Percentiles rank a stretch among this genome's conserved stretches.
phyloP scores from a whole-genome alignment of 495 filamentous ascomycete genomes.

The Penicillium paxilli region DNA sequence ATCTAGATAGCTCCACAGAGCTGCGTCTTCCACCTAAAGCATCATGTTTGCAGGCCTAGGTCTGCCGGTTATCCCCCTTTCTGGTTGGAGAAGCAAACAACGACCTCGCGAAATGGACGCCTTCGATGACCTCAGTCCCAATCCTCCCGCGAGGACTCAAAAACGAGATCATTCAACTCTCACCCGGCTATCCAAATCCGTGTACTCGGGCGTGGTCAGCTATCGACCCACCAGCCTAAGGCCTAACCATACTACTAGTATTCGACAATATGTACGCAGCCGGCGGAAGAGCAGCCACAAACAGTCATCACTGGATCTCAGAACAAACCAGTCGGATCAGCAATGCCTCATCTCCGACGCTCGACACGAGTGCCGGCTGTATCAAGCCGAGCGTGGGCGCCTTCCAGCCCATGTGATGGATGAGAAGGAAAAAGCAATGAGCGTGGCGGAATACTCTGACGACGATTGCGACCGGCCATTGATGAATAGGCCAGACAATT shows the following conservation, averaged over 20 bases:
- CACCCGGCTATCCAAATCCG: neutral
- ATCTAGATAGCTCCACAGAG: too few species aligned
- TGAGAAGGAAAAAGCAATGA: neutral
- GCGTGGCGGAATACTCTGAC: neutral
- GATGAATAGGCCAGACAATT: neutral
- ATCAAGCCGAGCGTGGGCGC: neutral
- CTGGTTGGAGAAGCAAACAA: neutral
- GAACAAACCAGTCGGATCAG: neutral
- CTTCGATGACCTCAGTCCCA: neutral
- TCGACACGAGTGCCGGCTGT: neutral
- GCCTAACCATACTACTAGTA: neutral
- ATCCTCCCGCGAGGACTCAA: neutral
- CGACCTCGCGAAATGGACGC: neutral
- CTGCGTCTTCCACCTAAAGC: too few species aligned
- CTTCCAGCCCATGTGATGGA: neutral
- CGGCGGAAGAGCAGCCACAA: neutral
- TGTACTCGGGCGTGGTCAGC: neutral
- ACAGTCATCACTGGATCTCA: neutral
- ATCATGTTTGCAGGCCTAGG: neutral
- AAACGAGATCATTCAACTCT: neutral
- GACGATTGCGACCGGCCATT: neutral
- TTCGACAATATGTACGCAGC: neutral
- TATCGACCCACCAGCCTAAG: neutral
- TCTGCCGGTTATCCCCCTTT: neutral
- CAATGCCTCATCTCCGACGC: neutral